phyloP scores from a whole-genome alignment of 208 protist species.

The Trypanosoma avium region DNA sequence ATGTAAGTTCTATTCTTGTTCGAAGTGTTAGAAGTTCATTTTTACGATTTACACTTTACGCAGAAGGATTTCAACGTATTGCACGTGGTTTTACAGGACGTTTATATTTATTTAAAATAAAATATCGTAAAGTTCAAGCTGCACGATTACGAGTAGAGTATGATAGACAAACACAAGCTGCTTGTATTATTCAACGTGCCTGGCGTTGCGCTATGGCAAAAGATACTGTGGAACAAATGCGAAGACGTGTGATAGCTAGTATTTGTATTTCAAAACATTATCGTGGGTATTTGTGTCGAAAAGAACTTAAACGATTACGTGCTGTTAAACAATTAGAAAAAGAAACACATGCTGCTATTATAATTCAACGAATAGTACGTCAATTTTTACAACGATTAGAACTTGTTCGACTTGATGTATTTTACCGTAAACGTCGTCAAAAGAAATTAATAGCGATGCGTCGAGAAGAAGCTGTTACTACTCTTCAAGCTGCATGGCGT shows the following conservation, averaged over 20 bases:
- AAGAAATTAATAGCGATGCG: constrained; percentile 62
- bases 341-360: constrained; percentile 42
- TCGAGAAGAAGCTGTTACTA: constrained; percentile 56
- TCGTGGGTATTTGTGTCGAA: constrained; percentile 48
- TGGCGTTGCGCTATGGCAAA: constrained; percentile 73
- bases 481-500: constrained; percentile 84
- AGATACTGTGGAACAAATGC: constrained; percentile 50
- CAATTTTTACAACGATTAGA: constrained; percentile 35
- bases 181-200: constrained; percentile 73
- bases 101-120: constrained; percentile 15
- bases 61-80: constrained; percentile 55
- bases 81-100: constrained; percentile 55
- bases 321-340: constrained; percentile 21
- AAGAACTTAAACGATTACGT: constrained; percentile 51
- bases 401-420: constrained; percentile 47
- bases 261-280: constrained; percentile 50
- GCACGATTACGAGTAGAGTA: constrained; percentile 36
- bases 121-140: constrained; percentile 19
- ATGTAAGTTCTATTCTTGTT: constrained; percentile 48
- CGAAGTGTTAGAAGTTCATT: constrained; percentile 48
- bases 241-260: constrained; percentile 48
- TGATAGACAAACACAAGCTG: constrained; percentile 37
- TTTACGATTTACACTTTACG: constrained; percentile 37
- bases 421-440: constrained; percentile 54
- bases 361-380: constrained; percentile 60